Evolutionary conservation across 768 basidiomycete genomes (phyloP).

Genomic region (Phlebiopsis flavidoalba): DNA sequence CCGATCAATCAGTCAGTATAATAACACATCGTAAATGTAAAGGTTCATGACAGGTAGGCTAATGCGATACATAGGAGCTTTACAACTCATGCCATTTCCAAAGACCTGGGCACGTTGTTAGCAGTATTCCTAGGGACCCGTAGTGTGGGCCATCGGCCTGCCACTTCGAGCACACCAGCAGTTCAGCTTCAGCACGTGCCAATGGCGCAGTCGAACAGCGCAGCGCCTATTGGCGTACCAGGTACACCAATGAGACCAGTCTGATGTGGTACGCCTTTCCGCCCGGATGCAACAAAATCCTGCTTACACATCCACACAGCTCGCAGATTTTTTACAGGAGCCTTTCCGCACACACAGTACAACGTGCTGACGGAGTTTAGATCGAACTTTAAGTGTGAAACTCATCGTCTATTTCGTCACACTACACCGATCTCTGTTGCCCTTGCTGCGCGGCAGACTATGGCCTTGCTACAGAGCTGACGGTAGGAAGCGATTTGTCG

Average conservation of each 20-base stretch:
- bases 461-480: slow-evolving; percentile 24
- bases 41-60: too few species aligned
- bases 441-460: slow-evolving; percentile 21
- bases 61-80: not conserved
- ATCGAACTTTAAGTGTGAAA: slow-evolving; percentile 20
- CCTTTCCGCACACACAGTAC: slow-evolving; percentile 14
- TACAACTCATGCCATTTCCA: slow-evolving; percentile 20
- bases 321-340: slow-evolving; percentile 17
- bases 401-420: slow-evolving; percentile 12
- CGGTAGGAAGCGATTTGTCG: slow-evolving; percentile 15
- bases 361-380: slow-evolving; percentile 17
- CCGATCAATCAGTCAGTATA: slow-evolving; percentile 13
- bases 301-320: slow-evolving; percentile 6
- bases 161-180: slow-evolving; percentile 21
- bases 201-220: slow-evolving; percentile 9
- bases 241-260: not conserved
- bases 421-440: slow-evolving; percentile 22
- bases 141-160: slow-evolving; percentile 25
- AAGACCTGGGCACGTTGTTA: slow-evolving; percentile 22
- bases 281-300: not conserved
- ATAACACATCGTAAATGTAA: too few species aligned
- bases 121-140: slow-evolving; percentile 11
- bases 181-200: slow-evolving; percentile 17
- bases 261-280: slow-evolving; percentile 12
- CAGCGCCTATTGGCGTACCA: slow-evolving; percentile 15